Evolutionary conservation across 2,329 filamentous ascomycete genomes (phyloP), one percentile per base, ranked within the genome.

Genomic region (Diaporthe sp.): DNA sequence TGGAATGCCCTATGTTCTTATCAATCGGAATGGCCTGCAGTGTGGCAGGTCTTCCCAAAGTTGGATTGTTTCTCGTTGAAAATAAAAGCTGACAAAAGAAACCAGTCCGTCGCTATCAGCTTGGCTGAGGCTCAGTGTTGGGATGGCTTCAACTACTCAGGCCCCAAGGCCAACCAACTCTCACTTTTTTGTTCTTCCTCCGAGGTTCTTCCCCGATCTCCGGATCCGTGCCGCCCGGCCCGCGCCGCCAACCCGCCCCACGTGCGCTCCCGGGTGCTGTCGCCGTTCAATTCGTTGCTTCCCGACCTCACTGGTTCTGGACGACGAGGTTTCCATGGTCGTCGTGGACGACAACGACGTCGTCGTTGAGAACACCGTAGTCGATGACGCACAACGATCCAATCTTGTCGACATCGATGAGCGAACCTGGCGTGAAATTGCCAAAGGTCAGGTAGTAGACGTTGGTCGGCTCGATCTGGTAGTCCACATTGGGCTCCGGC

Each of bases 401-500:
- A 4, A 37, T 37, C 31, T 37, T 44, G 13, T 37, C 31, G 9
- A 37, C 55, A 22, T 22, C n/a, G 25, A 58, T 58, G 55, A 58
- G 55, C 31, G 20, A 22, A 15, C 15, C 31, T 12, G 28, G 34
- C 13, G 20, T 60, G 57, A 37, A n/a, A 13, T 34, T 15, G 12
- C 20, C 25, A 0, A 60, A 39, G 34, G 25, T n/a, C 31, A 60
- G 31, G 22, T 37, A 60, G 34, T 13, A 60, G 34, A 37, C 10
- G 20, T 60, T 39, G 57, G 20, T 31, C 57, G 34, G 57, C 57
- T 60, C 57, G 34, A 60, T 60, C 57, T 60, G 31, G 9, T 60
- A 15, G 57, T 37, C 57, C 37, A 39, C 10, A 39, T 39, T 39
- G 37, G 37, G 37, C 37, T 39, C 37, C 37, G 37, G 37, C 37